Evolutionary conservation across 495 filamentous ascomycete genomes (phyloP).

Genomic region (Penicillium coffeae): DNA sequence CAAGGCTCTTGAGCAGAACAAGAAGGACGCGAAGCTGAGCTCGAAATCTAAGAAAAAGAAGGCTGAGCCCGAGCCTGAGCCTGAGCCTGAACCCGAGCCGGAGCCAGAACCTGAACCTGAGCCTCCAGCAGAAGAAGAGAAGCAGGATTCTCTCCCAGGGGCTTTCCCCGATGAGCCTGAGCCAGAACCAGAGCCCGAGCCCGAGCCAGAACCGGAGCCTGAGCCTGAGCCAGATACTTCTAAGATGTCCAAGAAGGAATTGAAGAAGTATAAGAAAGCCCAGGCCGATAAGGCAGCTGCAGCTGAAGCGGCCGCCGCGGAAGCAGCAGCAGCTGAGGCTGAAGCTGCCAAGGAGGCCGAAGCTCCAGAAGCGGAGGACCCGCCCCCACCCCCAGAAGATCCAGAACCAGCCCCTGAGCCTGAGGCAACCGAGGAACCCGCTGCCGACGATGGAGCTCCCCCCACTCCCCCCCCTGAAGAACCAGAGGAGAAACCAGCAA

Average conservation of each 20-base stretch:
- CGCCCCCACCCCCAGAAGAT: neutral
- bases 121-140: conserved; percentile 16
- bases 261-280: conserved; percentile 33
- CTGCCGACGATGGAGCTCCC: conserved; percentile 40
- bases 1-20: conserved; percentile 43
- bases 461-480: conserved; percentile 49
- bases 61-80: conserved; percentile 25
- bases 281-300: conserved; percentile 17
- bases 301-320: conserved; percentile 50
- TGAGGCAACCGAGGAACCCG: conserved; percentile 19
- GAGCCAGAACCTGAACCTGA: conserved; percentile 7
- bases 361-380: neutral
- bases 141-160: conserved; percentile 30
- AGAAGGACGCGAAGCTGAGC: conserved; percentile 34
- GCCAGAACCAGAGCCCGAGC: conserved; percentile 2
- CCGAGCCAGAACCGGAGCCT: conserved; percentile 2
- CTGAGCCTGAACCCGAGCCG: conserved; percentile 24
- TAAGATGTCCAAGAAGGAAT: conserved; percentile 27
- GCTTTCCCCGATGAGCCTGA: conserved; percentile 26
- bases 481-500: conserved; percentile 21
- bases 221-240: conserved; percentile 25
- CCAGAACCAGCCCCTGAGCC: conserved; percentile 33
- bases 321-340: conserved; percentile 20
- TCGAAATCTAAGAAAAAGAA: conserved; percentile 25
- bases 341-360: conserved; percentile 27